Evolutionary conservation across 2,329 filamentous ascomycete genomes (phyloP).

Genomic region (Verticillium klebahnii): DNA sequence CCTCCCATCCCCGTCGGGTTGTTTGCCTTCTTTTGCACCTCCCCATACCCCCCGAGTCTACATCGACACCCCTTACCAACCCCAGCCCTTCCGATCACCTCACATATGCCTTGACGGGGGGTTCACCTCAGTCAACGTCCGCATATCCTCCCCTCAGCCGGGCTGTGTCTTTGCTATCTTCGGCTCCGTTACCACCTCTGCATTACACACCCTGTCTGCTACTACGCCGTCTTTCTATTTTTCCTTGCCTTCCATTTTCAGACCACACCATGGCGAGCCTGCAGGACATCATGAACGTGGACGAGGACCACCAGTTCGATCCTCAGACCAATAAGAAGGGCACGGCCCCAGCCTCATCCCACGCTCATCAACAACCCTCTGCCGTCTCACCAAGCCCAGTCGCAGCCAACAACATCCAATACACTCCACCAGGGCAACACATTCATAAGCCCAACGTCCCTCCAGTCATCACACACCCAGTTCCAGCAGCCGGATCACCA

Average conservation of each 20-base stretch:
- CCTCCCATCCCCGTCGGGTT: slow-evolving; percentile 23
- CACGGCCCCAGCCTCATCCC: slow-evolving; percentile 27
- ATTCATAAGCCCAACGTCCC: slow-evolving; percentile 21
- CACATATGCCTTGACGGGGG: neutral
- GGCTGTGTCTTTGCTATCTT: slow-evolving; percentile 19
- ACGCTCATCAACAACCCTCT: slow-evolving; percentile 23
- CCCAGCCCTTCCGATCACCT: slow-evolving; percentile 15
- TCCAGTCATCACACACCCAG: slow-evolving; percentile 23
- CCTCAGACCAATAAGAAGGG: slow-evolving; percentile 41
- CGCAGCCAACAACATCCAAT: slow-evolving; percentile 26
- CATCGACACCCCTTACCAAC: slow-evolving; percentile 19
- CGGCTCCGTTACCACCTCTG: slow-evolving; percentile 3
- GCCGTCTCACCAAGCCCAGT: slow-evolving; percentile 22
- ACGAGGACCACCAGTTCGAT: slow-evolving; percentile 39
- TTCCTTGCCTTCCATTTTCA: slow-evolving; percentile 31
- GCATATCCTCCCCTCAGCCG: slow-evolving; percentile 9
- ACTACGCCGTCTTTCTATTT: slow-evolving; percentile 6
- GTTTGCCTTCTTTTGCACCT: slow-evolving; percentile 16
- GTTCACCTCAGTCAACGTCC: neutral
- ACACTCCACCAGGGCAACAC: slow-evolving; percentile 26
- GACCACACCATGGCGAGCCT: slow-evolving; percentile 47
- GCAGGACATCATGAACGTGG: slow-evolving; percentile 53
- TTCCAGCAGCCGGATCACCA: slow-evolving; percentile 20
- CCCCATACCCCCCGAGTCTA: slow-evolving; percentile 22
- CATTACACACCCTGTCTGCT: slow-evolving; percentile 4